A percentile compares a stretch with the other conserved stretches of the same genome.
Conservation (phyloP, 176 grass and related monocot genomes). For the Ensete ventricosum region DNA sequence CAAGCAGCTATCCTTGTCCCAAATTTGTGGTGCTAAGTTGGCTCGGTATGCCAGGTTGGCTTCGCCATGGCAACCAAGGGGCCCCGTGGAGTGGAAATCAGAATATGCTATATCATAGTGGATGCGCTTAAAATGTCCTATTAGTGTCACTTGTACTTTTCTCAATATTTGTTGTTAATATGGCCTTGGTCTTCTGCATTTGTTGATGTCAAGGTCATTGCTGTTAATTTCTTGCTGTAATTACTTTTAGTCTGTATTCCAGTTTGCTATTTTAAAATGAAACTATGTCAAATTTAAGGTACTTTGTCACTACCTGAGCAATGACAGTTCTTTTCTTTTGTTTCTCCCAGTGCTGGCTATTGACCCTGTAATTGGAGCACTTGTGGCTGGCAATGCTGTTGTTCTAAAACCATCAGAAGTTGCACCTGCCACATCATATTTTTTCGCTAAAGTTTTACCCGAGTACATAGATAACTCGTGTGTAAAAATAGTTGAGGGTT, state of each 20-base stretch:
- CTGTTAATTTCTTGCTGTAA: neutral
- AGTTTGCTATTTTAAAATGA: too few species aligned
- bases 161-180: neutral
- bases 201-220: neutral
- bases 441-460: conserved; percentile 69
- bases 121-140: too few species aligned
- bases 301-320: neutral
- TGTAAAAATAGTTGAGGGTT: conserved; percentile 81
- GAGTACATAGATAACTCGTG: conserved; percentile 74
- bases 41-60: too few species aligned
- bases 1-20: too few species aligned
- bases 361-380: conserved; percentile 80
- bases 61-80: too few species aligned
- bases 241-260: neutral
- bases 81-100: too few species aligned
- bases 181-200: neutral
- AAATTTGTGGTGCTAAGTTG: too few species aligned
- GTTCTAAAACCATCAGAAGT: conserved; percentile 87
- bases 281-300: too few species aligned
- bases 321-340: neutral
- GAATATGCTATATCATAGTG: too few species aligned
- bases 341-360: conserved; percentile 53
- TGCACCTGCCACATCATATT: conserved; percentile 58
- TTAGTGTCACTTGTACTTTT: too few species aligned
- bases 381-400: conserved; percentile 71